A percentile compares a stretch with the other conserved stretches of the same genome.
These are phyloP conservation scores for Paxillus involutus DNA, from an alignment of 768 basidiomycete genomes.

Conservation along the genomic window DNA sequence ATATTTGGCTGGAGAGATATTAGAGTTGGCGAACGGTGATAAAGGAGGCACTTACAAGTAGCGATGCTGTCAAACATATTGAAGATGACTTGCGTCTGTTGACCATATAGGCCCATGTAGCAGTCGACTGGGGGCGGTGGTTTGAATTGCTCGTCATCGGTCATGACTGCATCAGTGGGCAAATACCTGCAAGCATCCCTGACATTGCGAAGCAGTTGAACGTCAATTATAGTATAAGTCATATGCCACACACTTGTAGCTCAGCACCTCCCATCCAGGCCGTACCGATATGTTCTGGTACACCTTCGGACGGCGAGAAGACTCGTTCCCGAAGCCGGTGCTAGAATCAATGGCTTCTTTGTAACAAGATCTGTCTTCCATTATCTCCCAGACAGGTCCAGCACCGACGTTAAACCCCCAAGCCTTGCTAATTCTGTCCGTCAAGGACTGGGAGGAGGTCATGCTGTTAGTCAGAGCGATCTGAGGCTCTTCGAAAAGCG, in stretches of 20 bases:
- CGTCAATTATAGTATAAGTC: neutral
- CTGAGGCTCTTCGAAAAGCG: constrained; percentile 45
- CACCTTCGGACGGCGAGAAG: constrained; percentile 58
- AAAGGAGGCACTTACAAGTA: constrained; percentile 49
- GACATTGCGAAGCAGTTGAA: constrained; percentile 7
- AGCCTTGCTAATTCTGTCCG: constrained; percentile 59
- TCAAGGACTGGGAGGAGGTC: constrained; percentile 46
- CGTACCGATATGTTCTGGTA: constrained; percentile 44
- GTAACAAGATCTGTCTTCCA: constrained; percentile 77
- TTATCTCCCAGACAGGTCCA: constrained; percentile 77
- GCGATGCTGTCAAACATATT: constrained; percentile 55
- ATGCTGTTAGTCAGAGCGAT: constrained; percentile 55
- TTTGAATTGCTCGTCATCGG: constrained; percentile 48
- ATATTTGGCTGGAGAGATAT: constrained; percentile 50
- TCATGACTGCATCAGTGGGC: constrained; percentile 51
- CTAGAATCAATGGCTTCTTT: constrained; percentile 52
- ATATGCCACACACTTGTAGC: constrained; percentile 44
- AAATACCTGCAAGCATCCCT: constrained; percentile 62
- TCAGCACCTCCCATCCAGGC: constrained; percentile 46
- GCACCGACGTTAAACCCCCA: constrained; percentile 75
- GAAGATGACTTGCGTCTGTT: constrained; percentile 50
- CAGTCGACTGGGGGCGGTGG: constrained; percentile 60
- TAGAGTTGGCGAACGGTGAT: neutral
- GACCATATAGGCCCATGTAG: constrained; percentile 61
- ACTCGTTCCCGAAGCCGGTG: constrained; percentile 41